phyloP scores from a whole-genome alignment of 2,329 filamentous ascomycete species.

The Teratosphaeria epicoccoides region DNA sequence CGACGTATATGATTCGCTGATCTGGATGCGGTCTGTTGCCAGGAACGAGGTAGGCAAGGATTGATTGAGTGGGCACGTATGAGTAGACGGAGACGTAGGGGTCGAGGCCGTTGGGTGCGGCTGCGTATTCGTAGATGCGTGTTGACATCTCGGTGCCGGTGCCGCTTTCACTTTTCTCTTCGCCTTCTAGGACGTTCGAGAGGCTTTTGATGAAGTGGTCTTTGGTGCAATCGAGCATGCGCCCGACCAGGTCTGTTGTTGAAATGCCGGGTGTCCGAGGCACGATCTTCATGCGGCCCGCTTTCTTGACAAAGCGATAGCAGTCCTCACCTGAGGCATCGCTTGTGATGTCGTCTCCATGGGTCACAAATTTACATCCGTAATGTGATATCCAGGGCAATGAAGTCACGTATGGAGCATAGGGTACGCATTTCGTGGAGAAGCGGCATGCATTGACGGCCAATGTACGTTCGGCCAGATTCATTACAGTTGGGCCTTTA shows the following conservation, averaged over 20 bases:
- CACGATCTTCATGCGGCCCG: constrained; percentile 88
- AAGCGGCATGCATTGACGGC: constrained; percentile 93
- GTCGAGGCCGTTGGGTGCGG: constrained; percentile 66
- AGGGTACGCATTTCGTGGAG: constrained; percentile 72
- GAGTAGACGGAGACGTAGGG: constrained; percentile 69
- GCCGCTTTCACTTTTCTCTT: constrained; percentile 37
- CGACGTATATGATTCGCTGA: constrained; percentile 85
- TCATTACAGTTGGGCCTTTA: constrained; percentile 98
- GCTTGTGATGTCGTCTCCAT: constrained; percentile 94
- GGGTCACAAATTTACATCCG: constrained; percentile 89
- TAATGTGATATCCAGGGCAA: constrained; percentile 92
- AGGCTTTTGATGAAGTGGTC: constrained; percentile 34
- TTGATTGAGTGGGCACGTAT: constrained; percentile 46
- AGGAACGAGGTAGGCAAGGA: constrained; percentile 48
- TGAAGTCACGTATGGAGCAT: constrained; percentile 89
- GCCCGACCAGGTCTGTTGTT: constrained; percentile 93
- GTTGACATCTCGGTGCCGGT: constrained; percentile 58
- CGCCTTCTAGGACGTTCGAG: constrained; percentile 54
- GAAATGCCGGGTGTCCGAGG: constrained; percentile 94
- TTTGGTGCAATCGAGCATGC: constrained; percentile 72
- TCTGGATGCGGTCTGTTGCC: constrained; percentile 63
- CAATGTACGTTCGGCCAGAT: constrained; percentile 75
- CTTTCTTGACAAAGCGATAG: constrained; percentile 94
- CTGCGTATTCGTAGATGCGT: constrained; percentile 53
- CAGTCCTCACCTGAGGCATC: constrained; percentile 91